Percentiles rank a stretch among this genome's conserved stretches.
These are phyloP conservation scores for Hebeloma cylindrosporum DNA, from an alignment of 768 basidiomycete genomes.

Conservation along the genomic window DNA sequence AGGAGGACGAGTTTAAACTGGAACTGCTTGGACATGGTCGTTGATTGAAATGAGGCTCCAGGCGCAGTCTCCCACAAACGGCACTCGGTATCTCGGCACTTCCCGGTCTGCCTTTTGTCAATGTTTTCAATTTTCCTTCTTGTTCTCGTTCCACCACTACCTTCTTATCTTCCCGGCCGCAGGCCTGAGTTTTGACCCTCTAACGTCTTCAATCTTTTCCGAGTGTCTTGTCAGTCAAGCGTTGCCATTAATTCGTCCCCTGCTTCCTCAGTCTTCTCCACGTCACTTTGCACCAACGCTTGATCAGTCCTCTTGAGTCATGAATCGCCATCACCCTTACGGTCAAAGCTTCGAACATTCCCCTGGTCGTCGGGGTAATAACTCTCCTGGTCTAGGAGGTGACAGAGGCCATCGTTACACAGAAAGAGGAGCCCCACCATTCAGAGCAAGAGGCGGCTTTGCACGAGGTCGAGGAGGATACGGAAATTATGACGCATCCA, in stretches of 20 bases:
- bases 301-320: conserved; percentile 33
- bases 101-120: conserved; percentile 15
- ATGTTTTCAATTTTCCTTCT: conserved; percentile 20
- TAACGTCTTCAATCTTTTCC: conserved; percentile 19
- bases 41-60: conserved; percentile 24
- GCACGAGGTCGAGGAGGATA: conserved; percentile 55
- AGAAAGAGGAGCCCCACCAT: conserved; percentile 55
- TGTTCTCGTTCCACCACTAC: conserved; percentile 17
- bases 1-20: conserved; percentile 97
- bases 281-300: conserved; percentile 35
- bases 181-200: conserved; percentile 33
- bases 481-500: conserved; percentile 53
- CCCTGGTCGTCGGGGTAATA: conserved; percentile 61
- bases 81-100: conserved; percentile 26
- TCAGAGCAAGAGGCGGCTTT: conserved; percentile 47
- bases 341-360: conserved; percentile 61
- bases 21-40: conserved; percentile 84
- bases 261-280: conserved; percentile 26
- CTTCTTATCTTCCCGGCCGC: conserved; percentile 21
- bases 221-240: conserved; percentile 17
- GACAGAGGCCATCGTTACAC: conserved; percentile 67
- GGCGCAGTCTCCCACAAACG: conserved; percentile 28
- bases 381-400: conserved; percentile 64
- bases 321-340: conserved; percentile 94
- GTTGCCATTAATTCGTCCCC: conserved; percentile 2